Percentiles rank a stretch among this genome's conserved stretches.
Conservation (phyloP, 495 filamentous ascomycete genomes). For the Geoglossum glabrum region DNA sequence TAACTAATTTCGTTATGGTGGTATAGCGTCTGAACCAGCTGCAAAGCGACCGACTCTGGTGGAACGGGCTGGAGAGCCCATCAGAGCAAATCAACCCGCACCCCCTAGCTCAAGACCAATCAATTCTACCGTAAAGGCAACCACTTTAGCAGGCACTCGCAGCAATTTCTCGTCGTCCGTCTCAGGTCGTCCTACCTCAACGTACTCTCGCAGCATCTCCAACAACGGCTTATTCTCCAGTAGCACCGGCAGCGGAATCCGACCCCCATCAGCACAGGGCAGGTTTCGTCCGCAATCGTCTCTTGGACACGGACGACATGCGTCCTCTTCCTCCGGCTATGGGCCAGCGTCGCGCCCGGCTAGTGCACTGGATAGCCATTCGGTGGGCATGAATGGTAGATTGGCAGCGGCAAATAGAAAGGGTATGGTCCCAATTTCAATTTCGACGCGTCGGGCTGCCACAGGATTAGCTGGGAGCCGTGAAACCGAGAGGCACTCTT, state of each 20-base stretch:
- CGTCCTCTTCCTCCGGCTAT: not conserved
- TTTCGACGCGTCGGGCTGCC: constrained; percentile 13
- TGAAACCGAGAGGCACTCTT: constrained; percentile 10
- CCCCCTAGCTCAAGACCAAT: constrained; percentile 19
- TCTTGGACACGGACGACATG: not conserved
- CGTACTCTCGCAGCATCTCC: constrained; percentile 28
- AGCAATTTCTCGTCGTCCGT: constrained; percentile 7
- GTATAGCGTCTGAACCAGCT: constrained; percentile 23
- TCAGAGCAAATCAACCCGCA: constrained; percentile 20
- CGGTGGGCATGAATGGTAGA: constrained; percentile 20
- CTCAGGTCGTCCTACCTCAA: constrained; percentile 24
- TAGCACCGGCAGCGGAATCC: constrained; percentile 32
- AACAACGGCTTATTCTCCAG: constrained; percentile 30
- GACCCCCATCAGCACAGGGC: constrained; percentile 25
- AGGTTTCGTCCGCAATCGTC: constrained; percentile 25
- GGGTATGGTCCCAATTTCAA: constrained; percentile 36
- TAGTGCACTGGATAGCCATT: constrained; percentile 37
- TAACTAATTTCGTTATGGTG: not conserved
- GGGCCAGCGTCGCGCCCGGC: constrained; percentile 27
- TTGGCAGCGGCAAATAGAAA: constrained; percentile 37
- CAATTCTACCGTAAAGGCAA: constrained; percentile 17
- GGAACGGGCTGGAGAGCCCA: constrained; percentile 30
- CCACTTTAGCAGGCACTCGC: constrained; percentile 21
- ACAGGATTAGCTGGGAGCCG: constrained; percentile 8
- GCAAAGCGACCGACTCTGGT: constrained; percentile 37